These are phyloP conservation scores for Dactylellina haptotyla DNA, from an alignment of 2,329 filamentous ascomycete genomes.

Conservation along the genomic window DNA sequence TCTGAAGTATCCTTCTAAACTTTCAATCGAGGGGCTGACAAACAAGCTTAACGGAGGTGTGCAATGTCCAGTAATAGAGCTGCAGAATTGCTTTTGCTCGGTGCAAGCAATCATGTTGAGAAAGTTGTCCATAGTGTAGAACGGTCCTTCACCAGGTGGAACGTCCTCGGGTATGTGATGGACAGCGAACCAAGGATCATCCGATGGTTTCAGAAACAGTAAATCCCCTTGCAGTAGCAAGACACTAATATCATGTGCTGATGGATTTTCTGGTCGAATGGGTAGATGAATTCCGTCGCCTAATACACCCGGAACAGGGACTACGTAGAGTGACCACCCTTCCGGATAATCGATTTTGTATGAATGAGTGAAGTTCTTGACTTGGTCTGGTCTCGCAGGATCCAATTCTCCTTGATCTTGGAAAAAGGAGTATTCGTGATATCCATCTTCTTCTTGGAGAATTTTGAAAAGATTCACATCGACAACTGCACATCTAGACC, in stretches of 20 bases:
- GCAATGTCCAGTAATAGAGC: slow-evolving; percentile 1
- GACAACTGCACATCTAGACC: neutral
- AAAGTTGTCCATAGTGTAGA: neutral
- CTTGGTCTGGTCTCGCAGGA: neutral
- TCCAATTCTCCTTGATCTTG: too few relatives aligned
- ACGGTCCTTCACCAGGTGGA: neutral
- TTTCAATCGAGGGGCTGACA: neutral
- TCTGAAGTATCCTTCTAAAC: neutral
- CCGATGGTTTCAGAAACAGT: neutral
- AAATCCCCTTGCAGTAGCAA: neutral
- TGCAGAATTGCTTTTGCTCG: slow-evolving; percentile 12
- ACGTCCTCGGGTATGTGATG: neutral
- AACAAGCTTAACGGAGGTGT: neutral
- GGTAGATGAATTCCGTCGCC: neutral
- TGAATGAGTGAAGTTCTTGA: neutral
- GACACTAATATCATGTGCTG: neutral
- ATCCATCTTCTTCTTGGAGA: neutral
- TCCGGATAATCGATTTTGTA: neutral
- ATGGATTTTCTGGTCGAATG: neutral
- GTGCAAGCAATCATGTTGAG: slow-evolving; percentile 8
- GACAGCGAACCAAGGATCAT: slow-evolving; percentile 5
- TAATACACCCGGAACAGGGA: neutral
- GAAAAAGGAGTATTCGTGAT: neutral
- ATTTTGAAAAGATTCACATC: neutral
- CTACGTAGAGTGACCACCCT: neutral